Base-by-base conservation (phyloP, 2,329 filamentous ascomycete genomes). In the Ampelomyces quisqualis region DNA sequence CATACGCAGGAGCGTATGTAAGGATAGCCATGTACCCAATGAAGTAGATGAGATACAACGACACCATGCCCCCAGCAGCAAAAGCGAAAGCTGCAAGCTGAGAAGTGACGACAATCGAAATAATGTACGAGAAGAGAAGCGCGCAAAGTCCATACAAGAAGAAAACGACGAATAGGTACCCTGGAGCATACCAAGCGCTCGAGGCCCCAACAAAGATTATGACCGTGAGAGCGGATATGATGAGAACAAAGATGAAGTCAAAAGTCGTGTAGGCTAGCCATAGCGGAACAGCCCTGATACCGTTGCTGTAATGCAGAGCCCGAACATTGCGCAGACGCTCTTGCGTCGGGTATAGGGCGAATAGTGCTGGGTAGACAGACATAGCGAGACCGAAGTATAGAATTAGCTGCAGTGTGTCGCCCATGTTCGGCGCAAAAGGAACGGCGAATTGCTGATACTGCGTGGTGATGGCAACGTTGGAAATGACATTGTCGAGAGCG, bases 231-330 rank as follows among this genome's bases (percentile, higher is more conserved):
- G 82, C 81, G 14, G 84, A 82, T 18, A 82, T 79, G 3, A 80
- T 56, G 10, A 94, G 62, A 1, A 89, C 83, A 40, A 94, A 82
- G 29, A 79, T 63, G 50, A 90, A 89, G 69, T 96, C 90, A 59
- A 95, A 95, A 0, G 75, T 60, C 1, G 86, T 75, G 60, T 96
- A 94, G 1, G 90, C 88, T 4, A 88, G 69, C 90, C 91, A 96
- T 2, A 96, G 73, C 1, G 90, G 88, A 7, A 87, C 73, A 0
- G 87, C 84, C 9, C 87, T 78, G 19, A 95, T 89, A 32, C 90
- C 90, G 60, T 95, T 96, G 38, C 88, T 94, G 69, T 95, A 96
- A 66, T 96, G 85, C 20, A 96, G 73, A 11, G 86, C 86, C 36
- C 90, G 81, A 17, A 96, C 88, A 50, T 89, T 86, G 34, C 82